Evolutionary conservation across 2,329 filamentous ascomycete species (phyloP).

Genomic region (Phaeosphaeriaceae sp.): DNA sequence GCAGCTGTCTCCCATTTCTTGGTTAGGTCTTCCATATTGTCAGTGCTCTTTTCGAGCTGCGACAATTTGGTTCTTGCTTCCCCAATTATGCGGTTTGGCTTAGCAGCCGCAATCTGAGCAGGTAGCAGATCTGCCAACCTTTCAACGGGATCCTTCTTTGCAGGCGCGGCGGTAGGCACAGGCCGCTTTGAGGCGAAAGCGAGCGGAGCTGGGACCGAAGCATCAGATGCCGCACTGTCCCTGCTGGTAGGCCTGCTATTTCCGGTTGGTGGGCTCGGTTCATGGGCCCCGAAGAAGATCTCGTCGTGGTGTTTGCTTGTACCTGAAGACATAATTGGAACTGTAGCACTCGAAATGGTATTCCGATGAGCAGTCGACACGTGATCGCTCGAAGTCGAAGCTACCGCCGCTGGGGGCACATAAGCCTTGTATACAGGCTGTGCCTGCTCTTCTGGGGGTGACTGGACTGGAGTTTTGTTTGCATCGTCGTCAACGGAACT

Average conservation of each 20-base stretch:
- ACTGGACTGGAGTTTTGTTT: slow-evolving; percentile 42
- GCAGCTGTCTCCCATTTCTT: slow-evolving; percentile 57
- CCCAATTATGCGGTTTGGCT: slow-evolving; percentile 27
- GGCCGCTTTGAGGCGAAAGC: slow-evolving; percentile 27
- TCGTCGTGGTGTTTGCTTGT: slow-evolving; percentile 37
- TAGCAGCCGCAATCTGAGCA: slow-evolving; percentile 11
- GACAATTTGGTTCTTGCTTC: slow-evolving; percentile 26
- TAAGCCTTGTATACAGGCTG: slow-evolving; percentile 45
- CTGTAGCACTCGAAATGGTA: slow-evolving; percentile 21
- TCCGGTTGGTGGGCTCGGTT: slow-evolving; percentile 16
- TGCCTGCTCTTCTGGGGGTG: slow-evolving; percentile 32
- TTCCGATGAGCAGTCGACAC: slow-evolving; percentile 28
- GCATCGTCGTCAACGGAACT: slow-evolving; percentile 43
- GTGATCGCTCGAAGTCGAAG: slow-evolving; percentile 14
- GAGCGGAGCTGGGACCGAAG: slow-evolving; percentile 37
- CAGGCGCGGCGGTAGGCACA: slow-evolving; percentile 14
- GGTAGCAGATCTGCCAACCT: slow-evolving; percentile 31
- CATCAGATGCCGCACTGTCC: slow-evolving; percentile 20
- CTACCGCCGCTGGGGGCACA: slow-evolving; percentile 25
- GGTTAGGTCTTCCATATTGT: slow-evolving; percentile 30
- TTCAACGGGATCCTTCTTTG: slow-evolving; percentile 24
- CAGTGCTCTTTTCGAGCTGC: slow-evolving; percentile 24
- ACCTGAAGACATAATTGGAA: slow-evolving; percentile 3
- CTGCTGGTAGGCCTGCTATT: slow-evolving; percentile 27
- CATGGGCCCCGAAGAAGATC: slow-evolving; percentile 43